A percentile compares a stretch with the other conserved stretches of the same genome.
These are phyloP conservation scores for Astraeus odoratus DNA, from an alignment of 768 basidiomycete species.

Conservation along the genomic window DNA sequence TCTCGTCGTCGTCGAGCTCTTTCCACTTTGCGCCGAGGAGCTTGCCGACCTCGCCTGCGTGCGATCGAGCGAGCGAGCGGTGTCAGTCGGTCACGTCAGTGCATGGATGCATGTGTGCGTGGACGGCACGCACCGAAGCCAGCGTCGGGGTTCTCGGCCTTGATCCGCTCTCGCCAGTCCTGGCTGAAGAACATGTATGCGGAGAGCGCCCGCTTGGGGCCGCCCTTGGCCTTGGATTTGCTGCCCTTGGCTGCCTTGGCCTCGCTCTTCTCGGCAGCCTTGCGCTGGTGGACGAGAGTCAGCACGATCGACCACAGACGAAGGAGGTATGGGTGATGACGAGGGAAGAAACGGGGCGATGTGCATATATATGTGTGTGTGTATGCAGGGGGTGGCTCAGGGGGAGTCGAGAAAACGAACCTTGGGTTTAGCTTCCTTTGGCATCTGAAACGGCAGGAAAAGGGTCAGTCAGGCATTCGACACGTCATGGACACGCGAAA, in stretches of 20 bases:
- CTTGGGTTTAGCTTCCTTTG: conserved; percentile 71
- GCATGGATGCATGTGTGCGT: conserved; percentile 1
- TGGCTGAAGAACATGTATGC: conserved; percentile 99
- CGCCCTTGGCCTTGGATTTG: conserved; percentile 64
- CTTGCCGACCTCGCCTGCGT: conserved; percentile 92
- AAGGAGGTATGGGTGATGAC: not conserved
- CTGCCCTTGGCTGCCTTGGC: conserved; percentile 42
- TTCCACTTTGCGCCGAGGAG: conserved; percentile 97
- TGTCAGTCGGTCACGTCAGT: conserved; percentile 1
- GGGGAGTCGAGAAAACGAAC: conserved; percentile 32
- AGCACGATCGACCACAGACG: conserved; percentile 7
- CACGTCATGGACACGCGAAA: conserved; percentile 32
- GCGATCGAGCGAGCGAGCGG: no score
- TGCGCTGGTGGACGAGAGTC: conserved; percentile 42
- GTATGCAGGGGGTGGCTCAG: conserved; percentile 2
- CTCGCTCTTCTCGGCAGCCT: conserved; percentile 68
- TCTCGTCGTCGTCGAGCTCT: conserved; percentile 85
- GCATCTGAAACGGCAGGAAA: conserved; percentile 52
- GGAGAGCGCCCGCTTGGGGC: conserved; percentile 85
- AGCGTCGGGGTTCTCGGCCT: conserved; percentile 92
- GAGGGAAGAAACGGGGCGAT: conserved; percentile 13
- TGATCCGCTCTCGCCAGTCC: conserved; percentile 93
- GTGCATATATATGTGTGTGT: conserved; percentile 4
- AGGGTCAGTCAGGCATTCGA: conserved; percentile 30
- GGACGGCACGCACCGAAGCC: conserved; percentile 62